Evolutionary conservation across 176 grass and related monocot genomes (phyloP), one percentile per base, ranked within the genome.

Genomic region (Eragrostis nindensis): DNA sequence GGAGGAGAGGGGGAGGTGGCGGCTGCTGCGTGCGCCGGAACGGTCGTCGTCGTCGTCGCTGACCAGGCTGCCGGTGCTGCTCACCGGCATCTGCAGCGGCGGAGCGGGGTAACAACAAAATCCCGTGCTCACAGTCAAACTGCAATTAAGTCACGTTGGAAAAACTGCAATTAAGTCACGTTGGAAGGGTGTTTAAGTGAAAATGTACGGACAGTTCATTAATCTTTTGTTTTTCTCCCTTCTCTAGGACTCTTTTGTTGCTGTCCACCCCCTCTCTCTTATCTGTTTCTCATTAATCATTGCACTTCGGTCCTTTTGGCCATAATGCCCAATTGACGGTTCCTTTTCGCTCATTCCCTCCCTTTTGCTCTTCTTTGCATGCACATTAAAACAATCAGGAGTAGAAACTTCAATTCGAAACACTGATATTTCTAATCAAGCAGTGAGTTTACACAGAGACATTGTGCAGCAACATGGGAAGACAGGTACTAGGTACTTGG

Each of bases 41-140:
- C 62, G 61, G 26, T 77, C 87, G 32, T 36, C 32, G 5, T 72
- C 73, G 1, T 71, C 73, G 5, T 92, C 89, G 17, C 55, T 88
- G 30, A 76, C 75, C 8, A 56, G 92, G 60, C 64, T 98, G 36
- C 95, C 95, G 5, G 83, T 92, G 84, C 66, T 95, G 71, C 74
- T 98, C 45, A 87, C 90, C 42, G 92, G 90, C 38, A 98, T 98
- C 68, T 98, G 95, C 62, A 93, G 90, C 70, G 86, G 95, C 71
- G 92, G 90, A 11, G 79, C 89, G 0, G 89, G 90, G 62, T 95
- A 81, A 53, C 1, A 36, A 36, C 8, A 18, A 0, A 16, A 6
- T n/a, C n/a, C n/a, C n/a, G 32, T 36, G 32, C 32, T 36, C 32
- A 1, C 32, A 4, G 32, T 36, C 71, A 12, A 30, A 13, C 2